Conservation (phyloP, 768 basidiomycete species). For the Kondoa subrosea region DNA sequence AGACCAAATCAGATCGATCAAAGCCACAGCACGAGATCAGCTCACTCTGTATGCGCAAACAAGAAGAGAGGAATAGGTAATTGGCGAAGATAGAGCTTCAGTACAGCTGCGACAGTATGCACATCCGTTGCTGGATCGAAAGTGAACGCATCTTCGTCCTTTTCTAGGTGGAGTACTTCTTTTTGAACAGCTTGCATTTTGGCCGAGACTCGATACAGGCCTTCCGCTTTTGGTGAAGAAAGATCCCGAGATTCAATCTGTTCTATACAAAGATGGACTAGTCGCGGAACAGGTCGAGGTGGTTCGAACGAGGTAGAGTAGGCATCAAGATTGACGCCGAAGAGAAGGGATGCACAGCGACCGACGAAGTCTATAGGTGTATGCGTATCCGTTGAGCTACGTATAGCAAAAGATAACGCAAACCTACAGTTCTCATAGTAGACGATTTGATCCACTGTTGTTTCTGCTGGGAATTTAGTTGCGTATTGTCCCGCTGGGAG, state of each 20-base stretch:
- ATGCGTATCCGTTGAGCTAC: conserved; percentile 9
- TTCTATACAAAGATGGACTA: conserved; percentile 9
- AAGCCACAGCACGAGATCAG: too few relatives aligned
- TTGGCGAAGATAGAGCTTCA: conserved; percentile 29
- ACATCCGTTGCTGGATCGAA: conserved; percentile 23
- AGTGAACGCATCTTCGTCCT: conserved; percentile 24
- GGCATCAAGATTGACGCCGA: conserved; percentile 25
- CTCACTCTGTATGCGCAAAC: conserved; percentile 18
- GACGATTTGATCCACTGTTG: not conserved
- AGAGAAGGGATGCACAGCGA: conserved; percentile 23
- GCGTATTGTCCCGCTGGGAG: not conserved
- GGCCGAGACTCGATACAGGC: conserved; percentile 27
- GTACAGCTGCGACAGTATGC: conserved; percentile 21
- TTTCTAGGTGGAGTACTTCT: conserved; percentile 24
- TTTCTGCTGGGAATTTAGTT: not conserved
- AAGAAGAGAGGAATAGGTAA: conserved; percentile 25
- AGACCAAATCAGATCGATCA: not conserved
- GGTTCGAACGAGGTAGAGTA: conserved; percentile 20
- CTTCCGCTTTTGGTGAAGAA: conserved; percentile 18
- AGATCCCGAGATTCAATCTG: conserved; percentile 22
- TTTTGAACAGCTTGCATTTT: conserved; percentile 9
- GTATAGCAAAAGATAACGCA: conserved; percentile 1
- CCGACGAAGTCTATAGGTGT: conserved; percentile 22
- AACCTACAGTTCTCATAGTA: not conserved
- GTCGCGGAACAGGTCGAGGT: conserved; percentile 1